phyloP scores from a whole-genome alignment of 176 grass and related monocot species.

The Eleusine coracana region DNA sequence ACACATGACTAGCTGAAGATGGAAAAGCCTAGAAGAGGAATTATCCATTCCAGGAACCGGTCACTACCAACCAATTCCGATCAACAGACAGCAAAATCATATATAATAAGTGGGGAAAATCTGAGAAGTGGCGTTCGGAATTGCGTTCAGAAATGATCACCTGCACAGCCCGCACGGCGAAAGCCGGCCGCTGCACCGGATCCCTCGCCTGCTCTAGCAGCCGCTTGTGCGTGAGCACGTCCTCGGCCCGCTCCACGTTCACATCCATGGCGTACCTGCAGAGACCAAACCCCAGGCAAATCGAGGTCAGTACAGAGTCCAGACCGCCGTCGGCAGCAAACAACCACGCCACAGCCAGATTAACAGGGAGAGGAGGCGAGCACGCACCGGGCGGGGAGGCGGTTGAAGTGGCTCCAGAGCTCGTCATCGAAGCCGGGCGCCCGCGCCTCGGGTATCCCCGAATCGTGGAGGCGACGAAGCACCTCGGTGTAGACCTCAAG shows the following conservation, averaged over 20 bases:
- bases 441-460: constrained; percentile 39
- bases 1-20: not conserved
- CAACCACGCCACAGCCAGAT: not conserved
- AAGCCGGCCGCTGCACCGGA: constrained; percentile 52
- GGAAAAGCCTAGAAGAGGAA: constrained; percentile 4
- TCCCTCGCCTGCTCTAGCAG: constrained; percentile 63
- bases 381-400: constrained; percentile 67
- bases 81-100: constrained; percentile 21
- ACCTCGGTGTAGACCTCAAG: constrained; percentile 74
- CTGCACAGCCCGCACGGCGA: constrained; percentile 60
- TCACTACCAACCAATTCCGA: constrained; percentile 11
- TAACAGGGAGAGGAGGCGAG: not conserved
- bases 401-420: constrained; percentile 82
- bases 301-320: constrained; percentile 3
- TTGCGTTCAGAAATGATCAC: constrained; percentile 41
- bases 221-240: constrained; percentile 67
- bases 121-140: not conserved
- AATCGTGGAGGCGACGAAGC: constrained; percentile 53
- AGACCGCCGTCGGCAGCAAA: not conserved
- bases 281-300: not conserved
- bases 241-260: constrained; percentile 75
- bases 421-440: constrained; percentile 59
- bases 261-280: constrained; percentile 69
- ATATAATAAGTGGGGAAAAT: not conserved
- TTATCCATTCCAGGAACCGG: constrained; percentile 7